Conservation (phyloP, 768 basidiomycete genomes). For the Tulasnella sp. region DNA sequence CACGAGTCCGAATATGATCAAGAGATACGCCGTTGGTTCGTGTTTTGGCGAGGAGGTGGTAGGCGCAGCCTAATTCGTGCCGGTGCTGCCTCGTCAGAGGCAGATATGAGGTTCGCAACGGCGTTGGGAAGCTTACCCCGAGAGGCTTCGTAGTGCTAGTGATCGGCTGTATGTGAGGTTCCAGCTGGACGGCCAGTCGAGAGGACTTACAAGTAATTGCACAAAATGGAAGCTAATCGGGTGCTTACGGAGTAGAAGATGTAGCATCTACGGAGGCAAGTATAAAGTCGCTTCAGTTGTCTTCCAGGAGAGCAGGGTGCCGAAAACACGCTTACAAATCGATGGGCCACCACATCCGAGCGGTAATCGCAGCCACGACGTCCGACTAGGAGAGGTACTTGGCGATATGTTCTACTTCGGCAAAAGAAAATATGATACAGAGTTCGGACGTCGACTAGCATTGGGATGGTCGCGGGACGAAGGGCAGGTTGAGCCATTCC, state of each 20-base stretch:
- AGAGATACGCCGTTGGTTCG: slow-evolving; percentile 83
- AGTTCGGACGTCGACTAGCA: slow-evolving; percentile 37
- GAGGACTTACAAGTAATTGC: slow-evolving; percentile 73
- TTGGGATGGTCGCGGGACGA: slow-evolving; percentile 30
- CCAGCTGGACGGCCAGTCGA: slow-evolving; percentile 22
- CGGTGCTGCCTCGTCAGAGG: slow-evolving; percentile 65
- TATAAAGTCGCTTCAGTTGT: too few species aligned
- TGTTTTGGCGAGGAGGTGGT: slow-evolving; percentile 44
- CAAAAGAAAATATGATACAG: slow-evolving; percentile 37
- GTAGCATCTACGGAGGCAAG: slow-evolving; percentile 31
- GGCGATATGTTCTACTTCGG: slow-evolving; percentile 35
- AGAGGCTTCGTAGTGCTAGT: slow-evolving; percentile 82
- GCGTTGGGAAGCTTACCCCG: slow-evolving; percentile 87
- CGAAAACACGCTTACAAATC: slow-evolving; percentile 32
- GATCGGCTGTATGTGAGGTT: slow-evolving; percentile 10
- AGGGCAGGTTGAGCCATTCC: slow-evolving; percentile 37
- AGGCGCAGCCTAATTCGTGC: slow-evolving; percentile 45
- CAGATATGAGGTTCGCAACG: slow-evolving; percentile 76
- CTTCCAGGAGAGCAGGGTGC: too few species aligned
- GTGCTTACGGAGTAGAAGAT: slow-evolving; percentile 38
- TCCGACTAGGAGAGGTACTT: slow-evolving; percentile 35
- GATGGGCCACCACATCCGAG: slow-evolving; percentile 35
- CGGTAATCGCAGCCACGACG: slow-evolving; percentile 36
- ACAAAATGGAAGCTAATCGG: too few species aligned
- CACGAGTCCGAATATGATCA: slow-evolving; percentile 88